Conservation (phyloP, 352 stramenopile genomes). For the Phytophthora litchii region DNA sequence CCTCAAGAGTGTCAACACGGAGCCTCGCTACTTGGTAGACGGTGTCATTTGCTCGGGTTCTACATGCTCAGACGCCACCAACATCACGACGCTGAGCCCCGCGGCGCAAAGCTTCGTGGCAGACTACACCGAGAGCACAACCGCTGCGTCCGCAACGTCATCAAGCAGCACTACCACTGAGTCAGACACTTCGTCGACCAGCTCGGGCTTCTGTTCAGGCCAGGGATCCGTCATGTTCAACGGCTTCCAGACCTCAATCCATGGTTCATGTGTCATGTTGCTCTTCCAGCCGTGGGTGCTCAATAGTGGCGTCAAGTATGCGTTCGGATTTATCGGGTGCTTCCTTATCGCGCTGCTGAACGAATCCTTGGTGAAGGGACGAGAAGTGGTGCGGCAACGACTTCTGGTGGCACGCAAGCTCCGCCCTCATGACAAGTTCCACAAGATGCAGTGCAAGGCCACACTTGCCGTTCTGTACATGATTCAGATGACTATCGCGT, state of each 20-base stretch:
- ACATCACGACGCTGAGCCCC: conserved; percentile 61
- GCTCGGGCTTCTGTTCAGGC: conserved; percentile 59
- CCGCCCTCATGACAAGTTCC: conserved; percentile 45
- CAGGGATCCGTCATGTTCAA: conserved; percentile 85
- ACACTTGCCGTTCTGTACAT: conserved; percentile 73
- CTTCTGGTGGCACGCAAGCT: conserved; percentile 49
- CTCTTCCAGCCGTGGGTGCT: conserved; percentile 86
- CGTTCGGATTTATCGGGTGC: conserved; percentile 70
- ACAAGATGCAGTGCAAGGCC: conserved; percentile 72
- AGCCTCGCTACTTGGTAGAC: conserved; percentile 56
- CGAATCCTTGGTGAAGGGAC: conserved; percentile 65
- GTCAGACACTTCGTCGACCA: conserved; percentile 27
- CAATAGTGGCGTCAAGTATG: conserved; percentile 74
- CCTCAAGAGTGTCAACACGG: conserved; percentile 57
- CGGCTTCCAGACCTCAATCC: conserved; percentile 76
- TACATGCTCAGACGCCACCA: conserved; percentile 62
- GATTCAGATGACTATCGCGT: conserved; percentile 83
- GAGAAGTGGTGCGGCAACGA: conserved; percentile 54
- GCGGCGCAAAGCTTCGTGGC: conserved; percentile 46
- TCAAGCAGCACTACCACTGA: conserved; percentile 30
- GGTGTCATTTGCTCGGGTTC: conserved; percentile 57
- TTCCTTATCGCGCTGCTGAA: conserved; percentile 71
- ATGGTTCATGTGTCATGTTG: conserved; percentile 73
- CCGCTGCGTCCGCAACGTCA: conserved; percentile 14
- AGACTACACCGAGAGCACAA: conserved; percentile 31